Evolutionary conservation across 2,329 filamentous ascomycete genomes (phyloP).

Genomic region (Talaromyces albobiverticillius): DNA sequence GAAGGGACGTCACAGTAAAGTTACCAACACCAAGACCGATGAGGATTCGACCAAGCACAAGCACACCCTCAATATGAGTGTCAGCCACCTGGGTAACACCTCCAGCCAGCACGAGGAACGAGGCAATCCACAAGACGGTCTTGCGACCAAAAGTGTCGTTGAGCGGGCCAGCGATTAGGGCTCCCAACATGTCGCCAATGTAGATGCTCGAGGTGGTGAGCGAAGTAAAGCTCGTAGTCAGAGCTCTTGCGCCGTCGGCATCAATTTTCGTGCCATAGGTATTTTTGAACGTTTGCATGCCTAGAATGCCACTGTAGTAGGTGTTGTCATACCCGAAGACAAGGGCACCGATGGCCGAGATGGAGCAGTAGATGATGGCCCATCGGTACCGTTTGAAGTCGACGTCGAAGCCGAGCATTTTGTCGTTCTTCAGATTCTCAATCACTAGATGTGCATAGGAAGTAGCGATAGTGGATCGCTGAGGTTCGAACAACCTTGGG

Average conservation of each 20-base stretch:
- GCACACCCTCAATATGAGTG: background rate
- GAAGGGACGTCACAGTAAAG: conserved; percentile 4
- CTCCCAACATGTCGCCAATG: conserved; percentile 2
- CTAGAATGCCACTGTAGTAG: conserved; percentile 4
- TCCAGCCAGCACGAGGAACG: background rate
- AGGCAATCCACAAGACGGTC: conserved; percentile 1
- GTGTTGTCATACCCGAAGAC: conserved; percentile 4
- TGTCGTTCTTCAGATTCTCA: too few relatives aligned
- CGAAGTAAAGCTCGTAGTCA: background rate
- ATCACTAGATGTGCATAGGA: too few relatives aligned
- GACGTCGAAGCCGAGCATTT: background rate
- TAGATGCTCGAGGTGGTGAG: conserved; percentile 1
- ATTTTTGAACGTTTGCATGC: conserved; percentile 4
- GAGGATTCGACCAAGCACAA: conserved; percentile 4
- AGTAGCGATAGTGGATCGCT: too few relatives aligned
- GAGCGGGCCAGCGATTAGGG: background rate
- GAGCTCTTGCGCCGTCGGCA: background rate
- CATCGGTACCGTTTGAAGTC: conserved; percentile 1
- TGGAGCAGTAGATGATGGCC: conserved; percentile 1
- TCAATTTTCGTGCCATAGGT: background rate
- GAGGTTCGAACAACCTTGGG: too few relatives aligned
- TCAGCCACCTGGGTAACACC: conserved; percentile 1
- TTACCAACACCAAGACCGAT: background rate
- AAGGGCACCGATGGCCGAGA: conserved; percentile 1
- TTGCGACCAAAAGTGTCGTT: background rate